phyloP scores from a whole-genome alignment of 768 basidiomycete species.

The Floccularia luteovirens region DNA sequence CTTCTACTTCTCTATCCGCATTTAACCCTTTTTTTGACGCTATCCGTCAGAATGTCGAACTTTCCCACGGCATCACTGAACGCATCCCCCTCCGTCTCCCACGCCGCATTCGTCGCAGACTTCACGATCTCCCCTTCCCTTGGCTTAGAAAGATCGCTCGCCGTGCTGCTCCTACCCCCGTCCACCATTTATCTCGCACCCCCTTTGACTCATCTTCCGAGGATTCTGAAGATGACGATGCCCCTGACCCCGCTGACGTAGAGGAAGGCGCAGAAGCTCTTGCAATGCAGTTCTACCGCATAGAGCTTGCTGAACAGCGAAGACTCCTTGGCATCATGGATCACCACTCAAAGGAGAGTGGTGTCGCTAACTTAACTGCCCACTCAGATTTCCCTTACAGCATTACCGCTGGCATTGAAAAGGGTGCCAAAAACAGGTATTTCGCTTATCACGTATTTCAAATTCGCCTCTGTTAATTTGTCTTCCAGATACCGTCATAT shows the following conservation, averaged over 20 bases:
- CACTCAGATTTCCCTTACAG: constrained; percentile 68
- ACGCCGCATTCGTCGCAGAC: constrained; percentile 41
- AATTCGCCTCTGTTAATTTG: constrained; percentile 1
- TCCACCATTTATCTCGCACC: constrained; percentile 9
- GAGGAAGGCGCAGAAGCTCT: constrained; percentile 74
- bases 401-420: constrained; percentile 93
- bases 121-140: constrained; percentile 69
- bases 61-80: constrained; percentile 67
- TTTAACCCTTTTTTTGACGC: constrained; percentile 95
- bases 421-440: constrained; percentile 88
- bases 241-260: constrained; percentile 25
- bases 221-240: constrained; percentile 22
- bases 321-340: constrained; percentile 88
- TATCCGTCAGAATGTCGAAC: constrained; percentile 82
- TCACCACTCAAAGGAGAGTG: constrained; percentile 69
- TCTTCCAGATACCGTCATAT: constrained; percentile 80
- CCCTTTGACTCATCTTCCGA: constrained; percentile 17
- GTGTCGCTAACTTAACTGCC: constrained; percentile 9
- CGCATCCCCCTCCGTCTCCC: constrained; percentile 69
- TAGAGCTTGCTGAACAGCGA: constrained; percentile 87
- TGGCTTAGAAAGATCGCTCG: constrained; percentile 74
- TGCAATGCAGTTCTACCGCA: constrained; percentile 89
- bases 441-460: constrained; percentile 7
- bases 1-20: constrained; percentile 21
- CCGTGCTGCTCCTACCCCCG: constrained; percentile 28